phyloP scores from a whole-genome alignment of 768 basidiomycete genomes.

The Polyporus arcularius region DNA sequence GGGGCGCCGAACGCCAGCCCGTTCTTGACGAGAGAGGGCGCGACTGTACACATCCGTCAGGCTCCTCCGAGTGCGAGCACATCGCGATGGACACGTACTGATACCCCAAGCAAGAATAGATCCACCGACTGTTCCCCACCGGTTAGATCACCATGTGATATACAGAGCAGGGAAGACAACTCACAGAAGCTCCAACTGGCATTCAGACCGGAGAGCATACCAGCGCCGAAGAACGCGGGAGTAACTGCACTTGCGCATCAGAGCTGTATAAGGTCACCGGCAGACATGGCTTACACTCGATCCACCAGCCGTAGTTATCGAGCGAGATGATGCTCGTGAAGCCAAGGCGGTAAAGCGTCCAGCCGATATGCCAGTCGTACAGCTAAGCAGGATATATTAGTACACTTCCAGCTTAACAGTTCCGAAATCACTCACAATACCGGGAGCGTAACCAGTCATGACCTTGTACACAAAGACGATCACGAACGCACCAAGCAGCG shows the following conservation, averaged over 20 bases:
- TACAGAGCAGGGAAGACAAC: conserved; percentile 20
- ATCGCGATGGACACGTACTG: conserved; percentile 17
- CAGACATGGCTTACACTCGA: conserved; percentile 44
- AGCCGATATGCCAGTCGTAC: conserved; percentile 67
- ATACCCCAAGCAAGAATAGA: conserved; percentile 62
- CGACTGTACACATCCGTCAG: conserved; percentile 29
- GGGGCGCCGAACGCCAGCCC: conserved; percentile 49
- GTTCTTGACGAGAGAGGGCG: conserved; percentile 52
- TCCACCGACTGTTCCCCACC: conserved; percentile 44
- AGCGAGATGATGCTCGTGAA: conserved; percentile 59
- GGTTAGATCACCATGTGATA: not conserved
- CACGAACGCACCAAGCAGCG: conserved; percentile 48
- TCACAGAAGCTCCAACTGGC: conserved; percentile 59
- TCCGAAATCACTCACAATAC: conserved; percentile 41
- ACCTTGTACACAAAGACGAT: conserved; percentile 54
- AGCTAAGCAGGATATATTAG: conserved; percentile 31
- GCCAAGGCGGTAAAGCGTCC: conserved; percentile 59
- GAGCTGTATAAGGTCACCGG: not conserved
- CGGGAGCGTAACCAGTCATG: conserved; percentile 57
- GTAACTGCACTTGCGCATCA: conserved; percentile 40
- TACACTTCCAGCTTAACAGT: not conserved
- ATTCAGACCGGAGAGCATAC: conserved; percentile 59
- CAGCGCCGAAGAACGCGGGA: conserved; percentile 61
- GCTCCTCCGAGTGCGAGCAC: no score
- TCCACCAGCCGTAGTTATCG: conserved; percentile 60